Evolutionary conservation across 805 yeast genomes (phyloP).

Genomic region (Pichia rugopelliculosa): DNA sequence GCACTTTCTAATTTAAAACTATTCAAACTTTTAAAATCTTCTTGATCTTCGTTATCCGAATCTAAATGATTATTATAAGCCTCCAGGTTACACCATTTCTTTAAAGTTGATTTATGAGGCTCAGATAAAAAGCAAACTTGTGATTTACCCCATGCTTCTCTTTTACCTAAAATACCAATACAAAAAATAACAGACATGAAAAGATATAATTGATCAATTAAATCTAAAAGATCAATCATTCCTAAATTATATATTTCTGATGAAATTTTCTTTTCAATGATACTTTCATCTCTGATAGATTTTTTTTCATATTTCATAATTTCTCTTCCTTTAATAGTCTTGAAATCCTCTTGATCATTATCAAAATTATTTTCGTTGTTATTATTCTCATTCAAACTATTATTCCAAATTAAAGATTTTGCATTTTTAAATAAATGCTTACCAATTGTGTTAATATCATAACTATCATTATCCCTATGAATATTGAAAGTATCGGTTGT

Average conservation of each 20-base stretch:
- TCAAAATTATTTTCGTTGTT: neutral
- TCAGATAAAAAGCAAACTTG: constrained; percentile 20
- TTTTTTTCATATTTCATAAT: neutral
- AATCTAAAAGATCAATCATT: neutral
- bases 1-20: constrained; percentile 1
- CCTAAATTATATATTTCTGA: neutral
- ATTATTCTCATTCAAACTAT: neutral
- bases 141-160: constrained; percentile 25
- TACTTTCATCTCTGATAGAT: neutral
- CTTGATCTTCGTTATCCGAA: neutral
- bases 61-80: constrained; percentile 1
- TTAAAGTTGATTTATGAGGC: constrained; percentile 16
- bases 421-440: constrained; percentile 1
- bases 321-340: neutral
- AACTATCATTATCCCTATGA: neutral
- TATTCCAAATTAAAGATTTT: neutral
- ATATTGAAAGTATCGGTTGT: neutral
- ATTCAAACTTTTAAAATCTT: neutral
- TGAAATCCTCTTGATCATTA: neutral
- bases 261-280: neutral
- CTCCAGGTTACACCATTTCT: constrained; percentile 14
- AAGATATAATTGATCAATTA: constrained; percentile 18
- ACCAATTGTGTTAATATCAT: neutral
- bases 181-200: constrained; percentile 20
- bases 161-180: constrained; percentile 19